Conservation (phyloP, 2,329 filamentous ascomycete species). For the Neospermospora avenae region DNA sequence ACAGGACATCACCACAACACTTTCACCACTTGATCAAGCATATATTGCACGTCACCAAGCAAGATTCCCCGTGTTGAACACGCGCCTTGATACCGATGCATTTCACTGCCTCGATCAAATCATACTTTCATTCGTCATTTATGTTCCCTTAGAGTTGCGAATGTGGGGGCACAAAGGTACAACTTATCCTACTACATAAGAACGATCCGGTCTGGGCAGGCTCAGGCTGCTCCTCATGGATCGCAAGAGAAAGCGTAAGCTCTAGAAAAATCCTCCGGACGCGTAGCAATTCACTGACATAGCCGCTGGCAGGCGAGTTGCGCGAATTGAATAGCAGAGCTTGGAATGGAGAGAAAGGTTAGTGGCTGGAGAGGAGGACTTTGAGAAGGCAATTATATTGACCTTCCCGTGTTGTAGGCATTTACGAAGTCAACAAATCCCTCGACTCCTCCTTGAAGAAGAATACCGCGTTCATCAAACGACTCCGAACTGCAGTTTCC, state of each 20-base stretch:
- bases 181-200: slow-evolving; percentile 25
- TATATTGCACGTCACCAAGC: slow-evolving; percentile 13
- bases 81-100: slow-evolving; percentile 35
- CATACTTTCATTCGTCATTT: slow-evolving; percentile 32
- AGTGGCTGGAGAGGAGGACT: slow-evolving; percentile 17
- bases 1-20: not conserved
- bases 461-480: slow-evolving; percentile 97
- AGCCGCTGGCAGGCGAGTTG: slow-evolving; percentile 67
- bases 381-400: slow-evolving; percentile 11
- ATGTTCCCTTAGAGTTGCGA: slow-evolving; percentile 35
- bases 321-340: slow-evolving; percentile 82
- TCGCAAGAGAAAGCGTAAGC: slow-evolving; percentile 61
- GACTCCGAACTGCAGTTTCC: slow-evolving; percentile 84
- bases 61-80: slow-evolving; percentile 9
- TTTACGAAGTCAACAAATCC: slow-evolving; percentile 59
- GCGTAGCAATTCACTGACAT: slow-evolving; percentile 19
- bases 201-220: slow-evolving; percentile 20
- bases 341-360: slow-evolving; percentile 88
- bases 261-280: not conserved
- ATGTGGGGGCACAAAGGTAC: slow-evolving; percentile 36
- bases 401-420: slow-evolving; percentile 19
- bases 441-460: slow-evolving; percentile 96
- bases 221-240: slow-evolving; percentile 50
- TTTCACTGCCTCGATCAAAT: slow-evolving; percentile 33
- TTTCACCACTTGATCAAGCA: not conserved